These are phyloP conservation scores for Trametes gibbosa DNA, from an alignment of 768 basidiomycete genomes.

Conservation along the genomic window DNA sequence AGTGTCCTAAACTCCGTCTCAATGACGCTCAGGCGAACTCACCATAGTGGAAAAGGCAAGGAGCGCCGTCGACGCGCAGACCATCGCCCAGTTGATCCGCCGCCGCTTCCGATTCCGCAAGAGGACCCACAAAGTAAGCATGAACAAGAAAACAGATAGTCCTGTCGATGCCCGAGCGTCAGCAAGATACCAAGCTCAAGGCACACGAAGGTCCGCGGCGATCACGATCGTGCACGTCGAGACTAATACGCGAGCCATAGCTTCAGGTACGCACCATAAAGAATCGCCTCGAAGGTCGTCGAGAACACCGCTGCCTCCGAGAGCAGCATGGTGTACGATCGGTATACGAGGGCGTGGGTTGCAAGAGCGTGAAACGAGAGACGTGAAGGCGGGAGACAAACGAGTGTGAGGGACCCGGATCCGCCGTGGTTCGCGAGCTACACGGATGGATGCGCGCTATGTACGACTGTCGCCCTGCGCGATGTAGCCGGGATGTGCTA, in stretches of 20 bases:
- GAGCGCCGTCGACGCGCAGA: conserved; percentile 16
- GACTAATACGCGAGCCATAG: no score
- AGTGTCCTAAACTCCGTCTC: neutral
- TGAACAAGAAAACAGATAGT: conserved; percentile 24
- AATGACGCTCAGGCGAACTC: neutral
- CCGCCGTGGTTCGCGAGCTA: neutral
- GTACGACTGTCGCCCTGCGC: no score
- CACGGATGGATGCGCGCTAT: no score
- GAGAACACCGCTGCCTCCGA: conserved; percentile 19
- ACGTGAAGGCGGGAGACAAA: neutral
- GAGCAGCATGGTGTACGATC: neutral
- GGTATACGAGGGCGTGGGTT: neutral
- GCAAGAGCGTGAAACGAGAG: neutral
- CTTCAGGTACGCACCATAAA: conserved; percentile 19
- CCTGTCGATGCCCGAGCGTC: neutral
- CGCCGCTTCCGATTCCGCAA: conserved; percentile 19
- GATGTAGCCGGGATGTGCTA: no score
- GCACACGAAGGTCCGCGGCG: neutral
- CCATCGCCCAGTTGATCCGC: conserved; percentile 16
- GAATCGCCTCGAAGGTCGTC: conserved; percentile 20
- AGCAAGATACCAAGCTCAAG: neutral
- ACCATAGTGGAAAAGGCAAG: conserved; percentile 20
- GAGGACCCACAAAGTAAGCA: conserved; percentile 23
- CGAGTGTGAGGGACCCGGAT: neutral
- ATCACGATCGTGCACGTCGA: neutral